Percentiles rank a stretch among this genome's conserved stretches.
Evolutionary conservation across 139 green algal species (phyloP).

Genomic region (Chlamydomonas asymmetrica): DNA sequence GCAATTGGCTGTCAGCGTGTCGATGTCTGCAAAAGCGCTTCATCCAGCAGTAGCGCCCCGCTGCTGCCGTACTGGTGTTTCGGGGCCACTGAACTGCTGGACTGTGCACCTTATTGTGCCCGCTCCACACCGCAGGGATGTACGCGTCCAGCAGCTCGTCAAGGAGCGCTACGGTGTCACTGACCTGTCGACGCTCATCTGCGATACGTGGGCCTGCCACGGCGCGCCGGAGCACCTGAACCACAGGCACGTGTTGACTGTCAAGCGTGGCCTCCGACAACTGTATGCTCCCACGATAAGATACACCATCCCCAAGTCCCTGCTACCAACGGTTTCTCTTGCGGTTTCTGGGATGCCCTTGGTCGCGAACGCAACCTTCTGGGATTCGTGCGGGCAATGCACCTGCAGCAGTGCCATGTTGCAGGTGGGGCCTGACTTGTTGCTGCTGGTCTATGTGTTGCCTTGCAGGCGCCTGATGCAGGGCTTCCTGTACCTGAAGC

Average conservation of each 20-base stretch:
- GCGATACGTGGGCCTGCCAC: constrained; percentile 42
- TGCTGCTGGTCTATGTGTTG: too few species aligned
- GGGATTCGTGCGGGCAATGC: too few species aligned
- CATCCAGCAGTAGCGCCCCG: background rate
- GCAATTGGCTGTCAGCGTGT: background rate
- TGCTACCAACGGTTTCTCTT: too few species aligned
- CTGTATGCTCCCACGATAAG: too few species aligned
- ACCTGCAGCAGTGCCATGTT: too few species aligned
- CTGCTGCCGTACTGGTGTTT: background rate
- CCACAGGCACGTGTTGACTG: constrained; percentile 16
- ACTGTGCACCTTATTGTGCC: background rate
- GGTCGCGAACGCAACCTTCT: too few species aligned
- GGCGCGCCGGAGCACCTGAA: constrained; percentile 30
- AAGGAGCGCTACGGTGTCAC: constrained; percentile 26
- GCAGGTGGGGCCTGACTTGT: too few species aligned
- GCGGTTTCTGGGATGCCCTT: too few species aligned
- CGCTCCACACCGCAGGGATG: too few species aligned
- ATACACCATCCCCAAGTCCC: too few species aligned
- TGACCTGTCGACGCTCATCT: constrained; percentile 17
- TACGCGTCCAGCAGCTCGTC: too few species aligned
- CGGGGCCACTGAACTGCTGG: background rate
- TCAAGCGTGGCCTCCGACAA: background rate
- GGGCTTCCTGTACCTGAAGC: constrained; percentile 74
- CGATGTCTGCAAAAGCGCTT: background rate
- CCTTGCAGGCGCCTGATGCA: too few species aligned